Conservation (phyloP, 2,329 filamentous ascomycete genomes). For the Aspergillus alliaceus region DNA sequence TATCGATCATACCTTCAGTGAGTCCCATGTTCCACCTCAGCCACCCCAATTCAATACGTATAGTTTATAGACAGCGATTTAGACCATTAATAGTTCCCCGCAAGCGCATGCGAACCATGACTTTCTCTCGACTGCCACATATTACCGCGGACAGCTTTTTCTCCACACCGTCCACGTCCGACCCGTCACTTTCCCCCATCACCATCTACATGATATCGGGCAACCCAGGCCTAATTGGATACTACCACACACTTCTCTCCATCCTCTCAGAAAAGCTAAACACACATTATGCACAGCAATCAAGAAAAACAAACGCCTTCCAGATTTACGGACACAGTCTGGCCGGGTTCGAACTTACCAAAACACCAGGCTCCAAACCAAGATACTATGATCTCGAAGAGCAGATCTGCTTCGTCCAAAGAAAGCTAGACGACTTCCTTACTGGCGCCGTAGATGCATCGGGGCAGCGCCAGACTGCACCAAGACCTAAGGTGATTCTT, state of each 20-base stretch:
- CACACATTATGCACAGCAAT: background rate
- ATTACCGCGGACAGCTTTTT: slow-evolving; percentile 35
- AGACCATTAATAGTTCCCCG: background rate
- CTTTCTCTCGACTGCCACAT: slow-evolving; percentile 12
- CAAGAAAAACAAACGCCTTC: slow-evolving; percentile 9
- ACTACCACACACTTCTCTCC: slow-evolving; percentile 48
- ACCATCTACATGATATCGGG: slow-evolving; percentile 51
- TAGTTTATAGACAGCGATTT: background rate
- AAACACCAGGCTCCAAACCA: slow-evolving; percentile 2
- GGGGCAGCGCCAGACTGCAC: too few relatives aligned
- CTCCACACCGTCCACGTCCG: slow-evolving; percentile 9
- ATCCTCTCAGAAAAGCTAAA: slow-evolving; percentile 30
- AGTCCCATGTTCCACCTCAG: background rate
- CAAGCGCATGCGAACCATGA: background rate
- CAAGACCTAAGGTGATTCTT: slow-evolving; percentile 55
- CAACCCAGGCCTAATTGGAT: slow-evolving; percentile 52
- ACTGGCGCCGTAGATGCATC: background rate
- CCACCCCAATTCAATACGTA: background rate
- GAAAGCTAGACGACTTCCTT: slow-evolving; percentile 43
- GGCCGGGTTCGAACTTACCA: slow-evolving; percentile 33
- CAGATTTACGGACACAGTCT: slow-evolving; percentile 38
- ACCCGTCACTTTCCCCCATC: slow-evolving; percentile 9
- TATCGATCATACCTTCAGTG: background rate
- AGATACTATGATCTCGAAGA: slow-evolving; percentile 43
- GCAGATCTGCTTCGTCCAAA: slow-evolving; percentile 52